These are phyloP conservation scores for Ophiostoma populinum DNA, from an alignment of 2,329 filamentous ascomycete species.

Conservation along the genomic window DNA sequence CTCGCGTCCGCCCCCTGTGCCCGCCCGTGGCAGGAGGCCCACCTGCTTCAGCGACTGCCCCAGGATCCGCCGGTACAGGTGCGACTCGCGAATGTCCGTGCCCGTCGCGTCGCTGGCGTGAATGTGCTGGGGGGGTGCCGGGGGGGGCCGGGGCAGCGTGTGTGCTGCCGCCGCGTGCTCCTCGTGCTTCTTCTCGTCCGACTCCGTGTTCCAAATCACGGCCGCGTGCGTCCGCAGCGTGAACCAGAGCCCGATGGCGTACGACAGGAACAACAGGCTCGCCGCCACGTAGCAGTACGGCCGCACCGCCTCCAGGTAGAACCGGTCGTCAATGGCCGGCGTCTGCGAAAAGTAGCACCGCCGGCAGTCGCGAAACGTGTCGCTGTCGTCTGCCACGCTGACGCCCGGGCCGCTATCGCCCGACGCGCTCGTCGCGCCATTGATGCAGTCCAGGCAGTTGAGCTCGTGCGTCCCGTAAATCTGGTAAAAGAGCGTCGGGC, in stretches of 20 bases:
- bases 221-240: constrained; percentile 90
- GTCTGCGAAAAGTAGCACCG: constrained; percentile 88
- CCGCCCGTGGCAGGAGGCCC: constrained; percentile 40
- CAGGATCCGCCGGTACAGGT: constrained; percentile 83
- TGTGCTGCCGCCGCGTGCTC: constrained; percentile 19
- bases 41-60: constrained; percentile 78
- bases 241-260: constrained; percentile 87
- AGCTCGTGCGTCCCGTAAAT: constrained; percentile 97
- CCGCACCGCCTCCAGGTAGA: constrained; percentile 78
- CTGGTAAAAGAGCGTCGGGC: constrained; percentile 93
- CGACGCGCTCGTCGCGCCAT: constrained; percentile 28
- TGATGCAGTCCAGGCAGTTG: constrained; percentile 53
- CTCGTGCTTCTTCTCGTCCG: constrained; percentile 57
- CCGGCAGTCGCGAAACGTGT: constrained; percentile 52
- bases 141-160: background rate
- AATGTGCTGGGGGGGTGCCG: background rate
- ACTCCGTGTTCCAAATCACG: constrained; percentile 85
- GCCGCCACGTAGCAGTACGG: constrained; percentile 89
- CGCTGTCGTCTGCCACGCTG: background rate
- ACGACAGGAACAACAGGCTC: constrained; percentile 72
- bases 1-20: constrained; percentile 21
- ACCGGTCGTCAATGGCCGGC: constrained; percentile 68
- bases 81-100: constrained; percentile 66
- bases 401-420: constrained; percentile 18
- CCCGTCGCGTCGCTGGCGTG: constrained; percentile 27